Base-by-base conservation (phyloP, 768 basidiomycete species). In the Kwoniella bestiolae region DNA sequence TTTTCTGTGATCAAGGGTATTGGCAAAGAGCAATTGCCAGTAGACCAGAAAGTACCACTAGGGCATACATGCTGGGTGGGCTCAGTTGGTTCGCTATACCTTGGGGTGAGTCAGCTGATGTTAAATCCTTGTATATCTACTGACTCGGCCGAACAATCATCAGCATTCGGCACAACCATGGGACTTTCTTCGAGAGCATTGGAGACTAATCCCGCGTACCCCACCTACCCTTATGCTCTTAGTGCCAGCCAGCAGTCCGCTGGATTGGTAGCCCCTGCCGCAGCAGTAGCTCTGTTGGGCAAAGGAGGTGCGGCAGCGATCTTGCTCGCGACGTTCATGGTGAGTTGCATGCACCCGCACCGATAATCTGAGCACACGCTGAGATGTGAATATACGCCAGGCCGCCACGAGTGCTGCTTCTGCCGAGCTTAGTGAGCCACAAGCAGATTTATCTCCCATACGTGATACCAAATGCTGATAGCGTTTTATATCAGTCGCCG, bases 11-110 rank as follows among this genome's bases (percentile, higher is more conserved):
- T 49, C 70, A 67, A 49, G 73, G 80, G 25, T 86, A 86, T 65
- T 87, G 86, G 86, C 86, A 87, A 72, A 79, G 85, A 25, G 83
- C 82, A 31, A 82, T 83, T 56, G 82, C 83, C 2, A 80, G 76
- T 38, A 69, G 82, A 31, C 82, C 82, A 11, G 71, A 76, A 47
- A 79, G 74, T n/a, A 81, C 82, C 2, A 82, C 80, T 28, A 76
- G 73, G 7, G 65, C 51, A 18, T 67, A 86, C 83, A 85, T 87
- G 83, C 81, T 87, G 31, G 86, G 87, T 3, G 86, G 86, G 5
- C 73, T 87, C 32, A 86, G 86, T 1, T 87, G 86, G 86, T 85
- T 86, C 56, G 83, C 84, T 3, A 83, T 85, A n/a, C 85, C 85
- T 12, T 86, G 85, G 72, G 63, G 60, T 67, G 59, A 56, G 65